phyloP scores from a whole-genome alignment of 805 yeast species.

The Metschnikowia shivogae region DNA sequence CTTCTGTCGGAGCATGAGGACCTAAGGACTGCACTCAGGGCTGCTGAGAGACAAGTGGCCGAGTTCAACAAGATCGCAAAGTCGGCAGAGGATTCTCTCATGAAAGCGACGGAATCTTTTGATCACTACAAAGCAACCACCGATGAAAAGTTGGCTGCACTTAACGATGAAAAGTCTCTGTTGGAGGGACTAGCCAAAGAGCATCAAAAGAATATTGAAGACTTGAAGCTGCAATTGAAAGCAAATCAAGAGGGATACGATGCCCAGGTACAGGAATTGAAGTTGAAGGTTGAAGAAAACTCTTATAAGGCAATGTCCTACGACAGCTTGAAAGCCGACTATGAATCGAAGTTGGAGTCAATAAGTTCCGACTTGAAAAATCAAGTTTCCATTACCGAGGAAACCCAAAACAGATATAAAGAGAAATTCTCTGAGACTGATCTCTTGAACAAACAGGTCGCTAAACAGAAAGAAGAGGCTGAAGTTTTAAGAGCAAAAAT shows the following conservation, averaged over 20 bases:
- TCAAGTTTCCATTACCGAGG: slow-evolving; percentile 45
- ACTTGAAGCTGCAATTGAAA: slow-evolving; percentile 6
- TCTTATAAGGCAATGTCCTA: slow-evolving; percentile 34
- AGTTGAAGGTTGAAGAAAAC: slow-evolving; percentile 17
- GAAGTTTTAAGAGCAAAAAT: neutral
- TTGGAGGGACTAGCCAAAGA: slow-evolving; percentile 19
- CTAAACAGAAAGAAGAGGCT: slow-evolving; percentile 9
- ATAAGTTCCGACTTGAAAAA: slow-evolving; percentile 29
- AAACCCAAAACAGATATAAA: slow-evolving; percentile 50
- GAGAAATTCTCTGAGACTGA: slow-evolving; percentile 12
- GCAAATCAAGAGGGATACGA: slow-evolving; percentile 5
- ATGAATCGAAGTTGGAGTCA: slow-evolving; percentile 26
- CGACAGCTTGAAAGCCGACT: slow-evolving; percentile 31
- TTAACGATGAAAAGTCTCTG: slow-evolving; percentile 24
- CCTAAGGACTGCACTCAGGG: slow-evolving; percentile 50
- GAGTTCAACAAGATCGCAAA: slow-evolving; percentile 60
- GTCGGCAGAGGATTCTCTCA: slow-evolving; percentile 64
- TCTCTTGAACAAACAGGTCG: slow-evolving; percentile 10
- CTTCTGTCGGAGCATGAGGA: slow-evolving; percentile 34
- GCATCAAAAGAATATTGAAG: slow-evolving; percentile 7
- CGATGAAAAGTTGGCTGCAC: slow-evolving; percentile 19
- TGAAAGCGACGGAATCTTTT: slow-evolving; percentile 49
- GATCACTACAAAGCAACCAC: slow-evolving; percentile 34
- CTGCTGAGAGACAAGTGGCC: slow-evolving; percentile 54
- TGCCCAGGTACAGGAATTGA: slow-evolving; percentile 17